Evolutionary conservation across 805 yeast species (phyloP).

Genomic region (Nakazawaea laoshanensis): DNA sequence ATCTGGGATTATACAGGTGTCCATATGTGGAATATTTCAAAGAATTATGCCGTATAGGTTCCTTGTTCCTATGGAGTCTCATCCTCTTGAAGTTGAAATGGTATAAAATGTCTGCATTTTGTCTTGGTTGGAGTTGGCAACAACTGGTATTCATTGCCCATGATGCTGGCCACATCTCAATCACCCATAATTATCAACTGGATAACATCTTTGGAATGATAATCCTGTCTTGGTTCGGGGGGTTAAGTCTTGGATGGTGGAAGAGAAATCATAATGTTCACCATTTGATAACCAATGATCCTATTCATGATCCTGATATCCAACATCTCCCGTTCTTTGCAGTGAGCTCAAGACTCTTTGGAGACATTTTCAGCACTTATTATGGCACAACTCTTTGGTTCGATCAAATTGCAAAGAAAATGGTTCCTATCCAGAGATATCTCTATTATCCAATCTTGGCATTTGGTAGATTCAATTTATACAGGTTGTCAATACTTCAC

Average conservation of each 20-base stretch:
- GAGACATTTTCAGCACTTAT: constrained; percentile 68
- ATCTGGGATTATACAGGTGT: constrained; percentile 62
- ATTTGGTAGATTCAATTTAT: constrained; percentile 81
- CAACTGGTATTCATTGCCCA: constrained; percentile 84
- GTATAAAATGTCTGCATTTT: constrained; percentile 49
- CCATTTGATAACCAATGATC: constrained; percentile 85
- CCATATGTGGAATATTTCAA: constrained; percentile 65
- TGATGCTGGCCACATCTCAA: constrained; percentile 82
- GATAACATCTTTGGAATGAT: constrained; percentile 70
- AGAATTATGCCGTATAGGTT: constrained; percentile 52
- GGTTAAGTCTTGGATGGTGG: constrained; percentile 92
- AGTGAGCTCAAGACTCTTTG: constrained; percentile 63
- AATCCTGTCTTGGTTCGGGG: constrained; percentile 79
- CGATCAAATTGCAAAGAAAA: constrained; percentile 51
- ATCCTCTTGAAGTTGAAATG: constrained; percentile 37
- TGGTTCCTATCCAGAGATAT: constrained; percentile 60
- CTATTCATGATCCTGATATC: constrained; percentile 90
- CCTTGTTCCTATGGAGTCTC: constrained; percentile 42
- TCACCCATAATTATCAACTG: constrained; percentile 69
- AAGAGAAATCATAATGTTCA: constrained; percentile 91
- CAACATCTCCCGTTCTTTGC: constrained; percentile 91
- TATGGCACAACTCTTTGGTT: constrained; percentile 62
- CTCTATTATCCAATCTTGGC: constrained; percentile 71
- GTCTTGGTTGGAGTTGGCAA: constrained; percentile 78
- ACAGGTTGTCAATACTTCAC: constrained; percentile 74